Base-by-base conservation (phyloP, 768 basidiomycete species). In the Hemileccinum impolitum region DNA sequence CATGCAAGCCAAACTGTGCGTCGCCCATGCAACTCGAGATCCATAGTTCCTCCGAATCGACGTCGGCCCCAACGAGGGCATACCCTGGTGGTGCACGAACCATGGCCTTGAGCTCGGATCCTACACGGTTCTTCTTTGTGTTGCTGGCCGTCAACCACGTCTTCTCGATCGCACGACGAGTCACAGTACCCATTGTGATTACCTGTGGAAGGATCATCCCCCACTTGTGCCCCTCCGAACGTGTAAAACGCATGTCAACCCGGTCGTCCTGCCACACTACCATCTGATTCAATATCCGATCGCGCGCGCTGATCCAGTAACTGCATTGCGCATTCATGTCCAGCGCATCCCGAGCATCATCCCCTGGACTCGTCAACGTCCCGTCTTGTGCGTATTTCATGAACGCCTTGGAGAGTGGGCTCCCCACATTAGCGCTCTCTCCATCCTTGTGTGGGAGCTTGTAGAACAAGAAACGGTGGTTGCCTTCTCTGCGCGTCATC, bases 91-190 rank as follows among this genome's bases (percentile, higher is more conserved):
- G 96, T 0, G 94, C 94, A 19, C 89, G 85, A 9, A 99, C 85
- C 94, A 98, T 96, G 4, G 94, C 90, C 66, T 98, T 98, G 53
- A 98, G 80, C 69, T 99, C 96, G 0, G 94, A 96, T 2, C 95
- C 95, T n/a, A 98, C 90, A 17, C 96, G 86, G 57, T 96, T 95
- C 71, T 84, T 85, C 76, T 98, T 99, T 2, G 96, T 94, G 59
- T 99, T 99, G 56, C 93, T 94, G 0, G 96, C 96, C 0, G 96
- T 98, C 43, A 99, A 72, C 96, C 96, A 98, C 3, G 95, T 98
- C 69, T 87, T 90, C 71, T 98, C 96, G 54, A 98, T 95, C 8
- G 96, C 94, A 28, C 94, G 85, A 9, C 94, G 92, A 14, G 95
- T 99, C 45, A 98, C 92, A 0, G 96, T 97, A 13, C 96, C 96